Percentiles rank a stretch among this genome's conserved stretches.
These are phyloP conservation scores for Mortierella sp. DNA, from an alignment of 371 early-diverging fungal species.

Conservation along the genomic window DNA sequence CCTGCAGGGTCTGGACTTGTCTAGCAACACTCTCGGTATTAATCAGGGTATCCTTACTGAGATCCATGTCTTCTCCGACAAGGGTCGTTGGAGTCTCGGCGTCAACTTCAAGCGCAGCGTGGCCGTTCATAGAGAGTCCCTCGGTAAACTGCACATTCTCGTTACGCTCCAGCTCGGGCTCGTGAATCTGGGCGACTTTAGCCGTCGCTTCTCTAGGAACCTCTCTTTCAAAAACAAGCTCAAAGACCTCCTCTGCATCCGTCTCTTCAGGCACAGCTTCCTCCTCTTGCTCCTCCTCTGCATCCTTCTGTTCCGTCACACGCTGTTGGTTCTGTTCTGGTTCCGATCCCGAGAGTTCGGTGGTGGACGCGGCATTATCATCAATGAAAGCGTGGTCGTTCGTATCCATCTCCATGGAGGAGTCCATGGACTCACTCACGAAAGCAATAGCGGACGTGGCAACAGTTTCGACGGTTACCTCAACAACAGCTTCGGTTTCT, in stretches of 20 bases:
- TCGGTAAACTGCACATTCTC: neutral
- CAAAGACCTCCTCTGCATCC: conserved; percentile 1
- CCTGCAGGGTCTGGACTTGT: conserved; percentile 41
- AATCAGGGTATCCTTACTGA: conserved; percentile 18
- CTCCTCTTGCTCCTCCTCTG: conserved; percentile 5
- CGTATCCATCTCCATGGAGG: neutral
- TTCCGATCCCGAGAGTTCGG: neutral
- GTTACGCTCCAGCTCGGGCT: neutral
- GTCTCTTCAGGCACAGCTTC: neutral
- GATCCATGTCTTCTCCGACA: conserved; percentile 25
- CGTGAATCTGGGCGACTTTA: neutral
- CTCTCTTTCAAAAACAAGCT: conserved; percentile 12
- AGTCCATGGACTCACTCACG: neutral
- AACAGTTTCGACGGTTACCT: no score
- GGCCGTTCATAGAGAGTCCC: neutral
- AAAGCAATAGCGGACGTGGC: neutral
- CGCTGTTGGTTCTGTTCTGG: conserved; percentile 1
- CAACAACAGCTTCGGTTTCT: no score
- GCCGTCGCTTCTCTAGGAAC: neutral
- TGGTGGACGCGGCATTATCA: neutral
- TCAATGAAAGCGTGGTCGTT: neutral
- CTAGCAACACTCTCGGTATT: conserved; percentile 2
- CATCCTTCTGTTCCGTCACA: neutral
- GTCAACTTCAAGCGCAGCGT: conserved; percentile 1
- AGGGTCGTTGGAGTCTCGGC: conserved; percentile 38